Conservation (phyloP, 208 protist species). For the Acanthamoeba polyphaga region DNA sequence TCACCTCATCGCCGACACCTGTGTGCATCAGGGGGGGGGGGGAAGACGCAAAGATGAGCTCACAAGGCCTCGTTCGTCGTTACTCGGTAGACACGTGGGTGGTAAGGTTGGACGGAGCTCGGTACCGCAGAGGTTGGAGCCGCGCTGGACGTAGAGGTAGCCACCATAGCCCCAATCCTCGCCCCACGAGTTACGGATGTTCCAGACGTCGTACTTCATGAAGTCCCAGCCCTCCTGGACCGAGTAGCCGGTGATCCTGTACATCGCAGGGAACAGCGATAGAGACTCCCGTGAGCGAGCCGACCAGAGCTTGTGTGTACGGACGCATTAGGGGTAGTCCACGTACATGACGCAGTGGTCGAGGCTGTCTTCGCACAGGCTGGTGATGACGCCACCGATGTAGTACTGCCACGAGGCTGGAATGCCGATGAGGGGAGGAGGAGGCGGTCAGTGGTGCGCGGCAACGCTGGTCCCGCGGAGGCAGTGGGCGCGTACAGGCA, state of each 20-base stretch:
- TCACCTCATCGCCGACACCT: slow-evolving; percentile 57
- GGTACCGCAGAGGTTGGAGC: slow-evolving; percentile 70
- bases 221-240: slow-evolving; percentile 68
- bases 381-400: slow-evolving; percentile 88
- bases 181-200: slow-evolving; percentile 74
- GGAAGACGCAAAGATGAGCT: not conserved
- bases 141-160: slow-evolving; percentile 73
- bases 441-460: too few species aligned
- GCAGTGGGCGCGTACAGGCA: not conserved
- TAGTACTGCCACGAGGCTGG: slow-evolving; percentile 90
- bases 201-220: slow-evolving; percentile 69
- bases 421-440: slow-evolving; percentile 78
- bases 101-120: not conserved
- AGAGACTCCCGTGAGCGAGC: not conserved
- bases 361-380: slow-evolving; percentile 84
- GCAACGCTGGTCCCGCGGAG: too few species aligned
- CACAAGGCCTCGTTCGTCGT: not conserved
- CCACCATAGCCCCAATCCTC: slow-evolving; percentile 68
- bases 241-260: slow-evolving; percentile 52
- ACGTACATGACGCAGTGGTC: slow-evolving; percentile 94
- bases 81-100: too few species aligned
- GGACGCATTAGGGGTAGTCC: slow-evolving; percentile 65
- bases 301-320: too few species aligned
- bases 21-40: too few species aligned
- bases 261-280: not conserved